A percentile compares a stretch with the other conserved stretches of the same genome.
phyloP scores from a whole-genome alignment of 1,139 yeast genomes.

The Zygoascus meyerae region DNA sequence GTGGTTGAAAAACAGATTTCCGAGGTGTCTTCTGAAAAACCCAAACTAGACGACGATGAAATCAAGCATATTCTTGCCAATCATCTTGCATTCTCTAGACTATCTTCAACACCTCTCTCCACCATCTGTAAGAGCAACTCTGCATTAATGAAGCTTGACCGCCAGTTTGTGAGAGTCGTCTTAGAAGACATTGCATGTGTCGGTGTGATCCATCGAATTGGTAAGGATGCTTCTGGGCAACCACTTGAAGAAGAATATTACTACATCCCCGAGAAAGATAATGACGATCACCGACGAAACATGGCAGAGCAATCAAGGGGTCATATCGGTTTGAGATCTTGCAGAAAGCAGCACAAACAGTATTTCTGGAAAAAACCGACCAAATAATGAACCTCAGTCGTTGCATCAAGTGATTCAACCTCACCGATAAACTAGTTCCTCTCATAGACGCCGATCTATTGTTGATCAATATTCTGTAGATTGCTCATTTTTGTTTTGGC shows the following conservation, averaged over 20 bases:
- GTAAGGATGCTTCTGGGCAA: conserved; percentile 96
- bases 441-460: background rate
- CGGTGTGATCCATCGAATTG: conserved; percentile 80
- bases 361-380: conserved; percentile 32
- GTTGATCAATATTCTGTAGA: background rate
- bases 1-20: too few species aligned
- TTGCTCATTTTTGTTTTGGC: background rate
- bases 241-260: conserved; percentile 90
- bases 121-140: conserved; percentile 50
- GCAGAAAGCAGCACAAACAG: conserved; percentile 92
- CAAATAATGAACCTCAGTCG: conserved; percentile 3
- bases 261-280: conserved; percentile 78
- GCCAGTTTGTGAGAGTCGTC: conserved; percentile 34
- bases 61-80: conserved; percentile 64
- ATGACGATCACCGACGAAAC: conserved; percentile 58
- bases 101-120: conserved; percentile 78
- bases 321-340: conserved; percentile 76
- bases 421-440: background rate
- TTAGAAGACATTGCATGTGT: conserved; percentile 51
- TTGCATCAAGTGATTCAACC: background rate
- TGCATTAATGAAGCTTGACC: conserved; percentile 26
- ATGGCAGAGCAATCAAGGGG: conserved; percentile 65
- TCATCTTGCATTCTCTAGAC: conserved; percentile 84
- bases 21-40: background rate
- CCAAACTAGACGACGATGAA: conserved; percentile 35